A percentile compares a stretch with the other conserved stretches of the same genome.
Conservation (phyloP, 306 rosid genomes). For the Trichosanthes truncata region DNA sequence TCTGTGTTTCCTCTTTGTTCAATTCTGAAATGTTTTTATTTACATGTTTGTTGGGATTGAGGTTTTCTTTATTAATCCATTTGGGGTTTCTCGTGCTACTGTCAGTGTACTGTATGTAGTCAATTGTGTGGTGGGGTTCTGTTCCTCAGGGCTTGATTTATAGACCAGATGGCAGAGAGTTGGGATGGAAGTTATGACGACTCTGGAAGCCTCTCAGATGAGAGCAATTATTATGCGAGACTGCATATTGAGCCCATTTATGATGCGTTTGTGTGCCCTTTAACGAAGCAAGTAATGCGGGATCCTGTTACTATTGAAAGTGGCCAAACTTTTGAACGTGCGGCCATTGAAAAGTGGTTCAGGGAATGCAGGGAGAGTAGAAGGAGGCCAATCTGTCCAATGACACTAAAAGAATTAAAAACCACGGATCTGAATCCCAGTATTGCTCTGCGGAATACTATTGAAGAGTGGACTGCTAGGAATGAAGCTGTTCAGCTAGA, state of each 20-base stretch:
- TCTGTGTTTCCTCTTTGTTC: not conserved
- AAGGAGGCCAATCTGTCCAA: constrained; percentile 63
- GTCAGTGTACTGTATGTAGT: not conserved
- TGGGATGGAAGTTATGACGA: constrained; percentile 77
- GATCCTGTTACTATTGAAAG: constrained; percentile 90
- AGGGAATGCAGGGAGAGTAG: constrained; percentile 88
- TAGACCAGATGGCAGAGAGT: constrained; percentile 57
- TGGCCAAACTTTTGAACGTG: constrained; percentile 89
- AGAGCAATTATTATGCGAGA: constrained; percentile 60
- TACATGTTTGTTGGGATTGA: not conserved
- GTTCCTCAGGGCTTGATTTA: constrained; percentile 28
- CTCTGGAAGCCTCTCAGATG: constrained; percentile 80
- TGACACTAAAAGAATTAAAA: constrained; percentile 57
- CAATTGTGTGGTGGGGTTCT: constrained; percentile 5
- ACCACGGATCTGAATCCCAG: constrained; percentile 76
- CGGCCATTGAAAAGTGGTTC: constrained; percentile 94
- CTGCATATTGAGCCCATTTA: constrained; percentile 81
- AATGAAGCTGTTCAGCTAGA: constrained; percentile 95
- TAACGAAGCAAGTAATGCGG: constrained; percentile 84
- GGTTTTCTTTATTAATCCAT: not conserved
- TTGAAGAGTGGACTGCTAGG: constrained; percentile 98
- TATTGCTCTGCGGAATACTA: constrained; percentile 91
- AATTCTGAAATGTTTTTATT: not conserved
- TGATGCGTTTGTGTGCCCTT: constrained; percentile 82
- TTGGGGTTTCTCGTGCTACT: not conserved